Evolutionary conservation across 2,329 filamentous ascomycete genomes (phyloP).

Genomic region (Apiospora hydei): DNA sequence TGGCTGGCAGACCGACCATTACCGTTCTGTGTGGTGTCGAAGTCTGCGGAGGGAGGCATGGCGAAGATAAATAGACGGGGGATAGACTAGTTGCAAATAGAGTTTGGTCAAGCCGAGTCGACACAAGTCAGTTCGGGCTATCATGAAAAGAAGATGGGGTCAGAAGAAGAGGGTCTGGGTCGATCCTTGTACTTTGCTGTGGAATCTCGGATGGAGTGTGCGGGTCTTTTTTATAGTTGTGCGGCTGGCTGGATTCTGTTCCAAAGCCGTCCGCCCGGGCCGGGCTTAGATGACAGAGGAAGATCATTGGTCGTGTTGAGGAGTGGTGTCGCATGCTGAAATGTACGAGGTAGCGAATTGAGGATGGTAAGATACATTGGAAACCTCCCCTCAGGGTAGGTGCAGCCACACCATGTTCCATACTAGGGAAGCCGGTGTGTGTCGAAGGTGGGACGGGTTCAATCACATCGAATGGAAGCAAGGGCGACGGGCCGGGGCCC

Average conservation of each 20-base stretch:
- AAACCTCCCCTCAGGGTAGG: neutral
- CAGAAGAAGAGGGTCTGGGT: neutral
- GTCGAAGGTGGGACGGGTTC: neutral
- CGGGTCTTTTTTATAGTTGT: slow-evolving; percentile 4
- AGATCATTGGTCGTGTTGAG: neutral
- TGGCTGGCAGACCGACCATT: neutral
- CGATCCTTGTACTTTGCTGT: neutral
- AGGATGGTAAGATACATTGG: neutral
- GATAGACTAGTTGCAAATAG: neutral
- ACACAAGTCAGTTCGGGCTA: neutral
- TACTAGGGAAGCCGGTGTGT: neutral
- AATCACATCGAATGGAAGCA: neutral
- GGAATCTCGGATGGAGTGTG: neutral
- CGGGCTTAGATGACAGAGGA: neutral
- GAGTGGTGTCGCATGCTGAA: neutral
- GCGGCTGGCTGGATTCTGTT: neutral
- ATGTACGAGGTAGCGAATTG: neutral
- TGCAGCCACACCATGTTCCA: neutral
- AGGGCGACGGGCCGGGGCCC: neutral
- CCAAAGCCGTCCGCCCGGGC: neutral
- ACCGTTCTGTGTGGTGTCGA: neutral
- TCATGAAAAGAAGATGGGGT: neutral
- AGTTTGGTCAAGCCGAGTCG: neutral
- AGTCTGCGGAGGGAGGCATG: slow-evolving; percentile 12
- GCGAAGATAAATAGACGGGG: neutral